A percentile compares a stretch with the other conserved stretches of the same genome.
These are phyloP conservation scores for Saussurea involucrata DNA, from an alignment of 129 eudicot species.

Conservation along the genomic window DNA sequence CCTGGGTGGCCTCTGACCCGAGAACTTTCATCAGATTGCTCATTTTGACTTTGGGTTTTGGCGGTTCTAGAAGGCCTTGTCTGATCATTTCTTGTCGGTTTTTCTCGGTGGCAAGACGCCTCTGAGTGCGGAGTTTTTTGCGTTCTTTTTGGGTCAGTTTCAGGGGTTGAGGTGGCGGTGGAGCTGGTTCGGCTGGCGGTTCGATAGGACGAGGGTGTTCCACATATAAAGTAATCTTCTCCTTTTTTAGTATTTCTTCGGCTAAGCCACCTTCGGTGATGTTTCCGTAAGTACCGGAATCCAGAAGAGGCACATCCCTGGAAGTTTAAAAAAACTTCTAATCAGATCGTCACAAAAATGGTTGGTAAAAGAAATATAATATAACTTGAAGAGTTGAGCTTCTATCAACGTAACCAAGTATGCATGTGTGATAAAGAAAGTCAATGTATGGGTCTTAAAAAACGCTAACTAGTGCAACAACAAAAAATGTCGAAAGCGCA, in stretches of 20 bases:
- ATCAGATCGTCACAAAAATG: background rate
- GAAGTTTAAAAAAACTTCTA: background rate
- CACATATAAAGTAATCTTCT: constrained; percentile 74
- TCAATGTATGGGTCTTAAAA: background rate
- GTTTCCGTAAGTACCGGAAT: constrained; percentile 51
- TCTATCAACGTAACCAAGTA: background rate
- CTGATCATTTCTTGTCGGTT: constrained; percentile 93
- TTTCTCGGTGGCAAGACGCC: constrained; percentile 81
- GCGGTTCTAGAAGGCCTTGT: constrained; percentile 89
- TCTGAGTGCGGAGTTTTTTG: constrained; percentile 88
- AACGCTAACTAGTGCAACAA: background rate
- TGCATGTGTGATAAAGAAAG: background rate
- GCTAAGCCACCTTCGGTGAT: constrained; percentile 41
- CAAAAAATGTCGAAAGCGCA: background rate
- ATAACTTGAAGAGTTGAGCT: background rate
- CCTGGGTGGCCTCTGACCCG: constrained; percentile 97
- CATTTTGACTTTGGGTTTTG: constrained; percentile 95
- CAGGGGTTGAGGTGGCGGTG: constrained; percentile 95
- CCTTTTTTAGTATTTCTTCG: constrained; percentile 58
- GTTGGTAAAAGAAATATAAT: background rate
- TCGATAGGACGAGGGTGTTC: constrained; percentile 97
- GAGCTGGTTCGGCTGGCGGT: constrained; percentile 94
- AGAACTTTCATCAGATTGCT: constrained; percentile 96
- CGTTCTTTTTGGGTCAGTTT: constrained; percentile 92
- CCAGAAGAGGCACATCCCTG: constrained; percentile 78